Evolutionary conservation across 2,329 filamentous ascomycete genomes (phyloP), one percentile per base, ranked within the genome.

Genomic region (Aspergillus ochraceoroseus): DNA sequence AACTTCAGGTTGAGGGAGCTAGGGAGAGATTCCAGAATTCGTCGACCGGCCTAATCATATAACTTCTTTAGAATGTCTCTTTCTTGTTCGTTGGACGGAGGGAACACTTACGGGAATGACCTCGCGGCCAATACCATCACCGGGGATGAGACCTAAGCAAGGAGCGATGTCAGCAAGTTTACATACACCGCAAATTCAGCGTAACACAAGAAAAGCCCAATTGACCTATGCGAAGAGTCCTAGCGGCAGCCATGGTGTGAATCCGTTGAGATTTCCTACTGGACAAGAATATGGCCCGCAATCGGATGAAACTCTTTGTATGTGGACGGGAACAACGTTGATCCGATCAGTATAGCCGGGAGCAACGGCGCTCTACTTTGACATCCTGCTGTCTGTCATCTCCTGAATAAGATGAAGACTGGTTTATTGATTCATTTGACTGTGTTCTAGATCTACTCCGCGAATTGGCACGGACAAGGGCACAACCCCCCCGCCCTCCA

Each of bases 121-220:
- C 72, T 98, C 92, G 64, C 87, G 87, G 70, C 92, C 92, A 70
- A 98, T 98, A 69, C 92, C 92, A 71, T 98, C 92, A 62, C 92
- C 92, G 58, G 92, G 86, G 64, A 98, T 96, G 58, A 96, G 85
- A 66, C 89, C 89, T 94, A 53, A 33, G 51, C 15, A 43, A 35
- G 36, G 30, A 41, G 15, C 27, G 15, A 38, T 33, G 37, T 53
- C 42, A 52, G 47, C 53, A 27, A 47, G 20, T 28, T 18, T 38
- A 26, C 38, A 34, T 32, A 18, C 19, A 26, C 5, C 18, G 5
- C 19, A 18, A 19, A 23, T 31, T 5, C 18, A 12, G 5, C 11
- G 32, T 11, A 22, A 3, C 12, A 34, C 15, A 30, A 12, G 13
- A 29, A 26, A 18, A 37, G 31, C 23, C 30, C 41, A 58, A 62